These are phyloP conservation scores for Kwoniella sp. DNA, from an alignment of 768 basidiomycete genomes.

Conservation along the genomic window DNA sequence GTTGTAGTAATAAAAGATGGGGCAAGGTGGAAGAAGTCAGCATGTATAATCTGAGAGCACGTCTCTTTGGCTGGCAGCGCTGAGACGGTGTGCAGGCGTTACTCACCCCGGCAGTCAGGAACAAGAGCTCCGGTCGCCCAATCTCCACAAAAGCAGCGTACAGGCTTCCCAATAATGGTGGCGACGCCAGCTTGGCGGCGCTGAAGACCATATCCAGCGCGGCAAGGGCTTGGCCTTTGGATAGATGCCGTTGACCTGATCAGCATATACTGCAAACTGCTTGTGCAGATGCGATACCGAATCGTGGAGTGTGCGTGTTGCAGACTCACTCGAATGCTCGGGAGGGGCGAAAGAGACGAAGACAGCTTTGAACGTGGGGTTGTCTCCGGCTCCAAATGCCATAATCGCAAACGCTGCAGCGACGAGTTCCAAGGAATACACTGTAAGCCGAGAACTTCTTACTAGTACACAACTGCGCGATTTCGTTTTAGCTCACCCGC, in stretches of 20 bases:
- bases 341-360: constrained; percentile 42
- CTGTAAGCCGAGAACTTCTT: neutral
- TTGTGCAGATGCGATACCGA: too few species aligned
- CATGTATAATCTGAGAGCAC: neutral
- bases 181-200: constrained; percentile 41
- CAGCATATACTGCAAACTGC: too few species aligned
- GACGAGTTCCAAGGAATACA: neutral
- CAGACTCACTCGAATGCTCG: constrained; percentile 38
- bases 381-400: constrained; percentile 47
- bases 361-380: constrained; percentile 50
- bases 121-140: constrained; percentile 46
- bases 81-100: neutral
- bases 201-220: constrained; percentile 51
- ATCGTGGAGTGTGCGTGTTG: neutral
- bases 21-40: neutral
- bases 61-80: neutral
- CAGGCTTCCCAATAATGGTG: constrained; percentile 40
- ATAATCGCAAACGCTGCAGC: constrained; percentile 38
- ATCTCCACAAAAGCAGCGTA: constrained; percentile 45
- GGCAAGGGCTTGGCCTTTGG: constrained; percentile 41
- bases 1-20: neutral
- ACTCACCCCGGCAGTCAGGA: constrained; percentile 48
- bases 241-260: constrained; percentile 4
- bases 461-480: too few species aligned
- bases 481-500: constrained; percentile 30